Base-by-base conservation (phyloP, 495 filamentous ascomycete species). In the Penicillium macrosclerotiorum region DNA sequence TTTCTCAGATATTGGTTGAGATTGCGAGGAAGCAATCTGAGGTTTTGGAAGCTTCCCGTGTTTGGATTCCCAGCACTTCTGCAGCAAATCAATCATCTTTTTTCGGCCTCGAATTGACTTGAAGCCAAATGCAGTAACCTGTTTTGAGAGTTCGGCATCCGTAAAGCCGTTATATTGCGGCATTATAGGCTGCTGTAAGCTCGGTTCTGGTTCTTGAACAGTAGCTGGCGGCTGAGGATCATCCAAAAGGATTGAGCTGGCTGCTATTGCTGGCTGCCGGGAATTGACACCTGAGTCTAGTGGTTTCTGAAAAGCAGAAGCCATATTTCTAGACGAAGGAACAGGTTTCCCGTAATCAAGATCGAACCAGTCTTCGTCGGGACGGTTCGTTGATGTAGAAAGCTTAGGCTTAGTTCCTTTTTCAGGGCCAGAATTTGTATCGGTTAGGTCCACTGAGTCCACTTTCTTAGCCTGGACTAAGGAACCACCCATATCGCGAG, bases 61-160 rank as follows among this genome's bases (percentile, higher is more conserved):
- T 39, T 74, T 71, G 24, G 72, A 73, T 44, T 77, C 63, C 88
- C 89, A 94, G 57, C 89, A 93, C 55, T 80, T 79, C 40, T 88
- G 68, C 4, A 93, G 67, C 9, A 89, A 58, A 9, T 79, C 68
- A 24, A 93, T 84, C 86, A 88, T 89, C 8, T 79, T 77, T 41
- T 78, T 69, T 13, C 88, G 77, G 40, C 72, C 80, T 56, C 81
- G 89, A 0, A 91, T 68, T 1, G 83, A 68, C 58, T 93, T 94
- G 67, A 93, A 90, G 0, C 84, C 85, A 55, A 82, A 90, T 0
- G 72, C 69, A 3, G 75, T 55, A 27, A 92, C 61, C 50, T 84
- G 78, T 38, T 75, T 79, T 5, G 78, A 68, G 30, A 94, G 66
- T 40, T 86, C 75, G 11, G 73, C 63, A 46, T 86, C 83, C 12